Conservation (phyloP, 176 grass and related monocot species). For the Bonia amplexicaulis region DNA sequence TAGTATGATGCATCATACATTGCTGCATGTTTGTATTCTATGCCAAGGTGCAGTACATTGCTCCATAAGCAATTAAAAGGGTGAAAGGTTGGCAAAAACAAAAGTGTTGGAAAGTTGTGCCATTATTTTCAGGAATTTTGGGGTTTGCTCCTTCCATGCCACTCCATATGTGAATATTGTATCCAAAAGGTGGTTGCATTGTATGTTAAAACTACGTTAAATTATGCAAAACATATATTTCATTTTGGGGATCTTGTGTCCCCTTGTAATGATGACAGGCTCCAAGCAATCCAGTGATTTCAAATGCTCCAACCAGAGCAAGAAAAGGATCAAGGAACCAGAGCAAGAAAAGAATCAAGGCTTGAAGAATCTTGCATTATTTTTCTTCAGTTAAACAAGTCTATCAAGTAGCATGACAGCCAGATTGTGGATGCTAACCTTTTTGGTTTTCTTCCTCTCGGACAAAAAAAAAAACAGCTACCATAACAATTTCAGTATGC, state of each 20-base stretch:
- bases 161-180: neutral
- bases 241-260: neutral
- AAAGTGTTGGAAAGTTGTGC: neutral
- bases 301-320: neutral
- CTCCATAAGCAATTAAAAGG: neutral
- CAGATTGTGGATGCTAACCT: neutral
- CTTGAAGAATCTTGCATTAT: neutral
- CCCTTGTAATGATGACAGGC: conserved; percentile 13
- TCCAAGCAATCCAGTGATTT: conserved; percentile 3
- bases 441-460: neutral
- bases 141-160: neutral
- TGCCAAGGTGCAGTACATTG: neutral
- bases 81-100: neutral
- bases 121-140: neutral
- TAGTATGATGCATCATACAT: neutral
- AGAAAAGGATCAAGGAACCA: no score
- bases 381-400: neutral
- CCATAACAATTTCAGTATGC: neutral
- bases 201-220: neutral
- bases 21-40: neutral
- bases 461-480: no score
- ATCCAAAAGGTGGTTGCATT: neutral
- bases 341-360: neutral
- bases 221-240: neutral
- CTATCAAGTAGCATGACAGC: neutral